Evolutionary conservation across 2,329 filamentous ascomycete genomes (phyloP).

Genomic region (Penicillium sp.): DNA sequence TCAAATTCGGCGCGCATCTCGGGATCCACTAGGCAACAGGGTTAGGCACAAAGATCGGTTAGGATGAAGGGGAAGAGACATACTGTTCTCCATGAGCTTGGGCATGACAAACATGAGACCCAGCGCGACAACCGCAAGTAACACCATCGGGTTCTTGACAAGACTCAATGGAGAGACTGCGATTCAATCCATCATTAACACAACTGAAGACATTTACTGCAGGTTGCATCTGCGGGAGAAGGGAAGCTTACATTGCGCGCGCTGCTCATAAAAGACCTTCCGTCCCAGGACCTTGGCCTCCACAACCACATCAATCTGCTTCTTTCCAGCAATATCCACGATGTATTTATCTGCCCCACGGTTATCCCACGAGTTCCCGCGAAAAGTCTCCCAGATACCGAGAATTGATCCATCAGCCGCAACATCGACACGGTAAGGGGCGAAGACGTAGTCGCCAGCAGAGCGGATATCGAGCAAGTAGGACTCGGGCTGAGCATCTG

Average conservation of each 20-base stretch:
- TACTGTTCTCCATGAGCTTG: constrained; percentile 91
- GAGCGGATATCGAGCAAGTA: constrained; percentile 78
- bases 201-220: background rate
- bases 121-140: constrained; percentile 77
- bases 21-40: constrained; percentile 66
- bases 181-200: constrained; percentile 6
- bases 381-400: constrained; percentile 71
- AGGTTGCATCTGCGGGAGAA: constrained; percentile 1
- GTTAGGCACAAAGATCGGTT: background rate
- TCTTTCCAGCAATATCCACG: constrained; percentile 21
- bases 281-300: constrained; percentile 53
- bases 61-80: constrained; percentile 31
- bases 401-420: constrained; percentile 44
- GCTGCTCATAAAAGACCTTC: constrained; percentile 70
- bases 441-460: constrained; percentile 60
- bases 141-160: constrained; percentile 91
- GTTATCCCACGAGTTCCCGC: constrained; percentile 84
- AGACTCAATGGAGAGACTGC: constrained; percentile 70
- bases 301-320: constrained; percentile 43
- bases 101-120: constrained; percentile 84
- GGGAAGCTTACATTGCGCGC: constrained; percentile 60
- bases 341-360: constrained; percentile 51
- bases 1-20: constrained; percentile 90
- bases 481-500: constrained; percentile 34
- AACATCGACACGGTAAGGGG: constrained; percentile 67